Evolutionary conservation across 257 asterid species (phyloP), one percentile per base, ranked within the genome.

Genomic region (Solanum paucissectum): DNA sequence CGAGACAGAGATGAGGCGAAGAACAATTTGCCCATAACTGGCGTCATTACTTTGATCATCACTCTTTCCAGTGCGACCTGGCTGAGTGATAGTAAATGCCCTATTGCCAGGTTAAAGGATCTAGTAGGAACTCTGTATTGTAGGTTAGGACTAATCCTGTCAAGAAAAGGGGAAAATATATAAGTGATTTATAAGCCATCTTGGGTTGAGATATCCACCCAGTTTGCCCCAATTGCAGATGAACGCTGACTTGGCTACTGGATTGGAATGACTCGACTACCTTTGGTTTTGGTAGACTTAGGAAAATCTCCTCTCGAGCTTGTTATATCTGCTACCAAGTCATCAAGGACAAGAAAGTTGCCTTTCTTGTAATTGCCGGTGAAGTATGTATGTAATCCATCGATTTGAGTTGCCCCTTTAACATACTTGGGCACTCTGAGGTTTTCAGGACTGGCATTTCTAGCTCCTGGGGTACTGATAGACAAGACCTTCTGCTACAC

Each of bases 401-500:
- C 69, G 2, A 49, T 82, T 29, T 82, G 27, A 29, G 86, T 25
- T 32, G 18, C 44, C 44, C 44, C 42, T 29, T 18, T 18, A 49
- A 82, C 64, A 76, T 74, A 73, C 69, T 75, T 12, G 62, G 87
- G 81, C 85, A 36, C 38, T 42, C 36, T 18, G 73, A 58, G 25
- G 62, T 34, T n/a, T 14, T 16, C 49, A 83, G 74, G 5, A 46
- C 74, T 34, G 87, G 49, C 6, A 68, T 55, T 79, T 64, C 87
- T 85, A 86, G 90, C 89, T 86, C 76, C 69, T 87, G 1, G 95
- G 93, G 88, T 96, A 94, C 91, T 96, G 92, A 29, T 92, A 91
- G 42, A 95, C 99, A 33, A 97, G 94, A 83, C 98, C 99, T 88
- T 94, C 98, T 1, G 99, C 99, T 87, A 97, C 98, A 76, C 99